Evolutionary conservation across 106 monocot genomes (phyloP), one percentile per base, ranked within the genome.

Genomic region (Iris macrosiphon): DNA sequence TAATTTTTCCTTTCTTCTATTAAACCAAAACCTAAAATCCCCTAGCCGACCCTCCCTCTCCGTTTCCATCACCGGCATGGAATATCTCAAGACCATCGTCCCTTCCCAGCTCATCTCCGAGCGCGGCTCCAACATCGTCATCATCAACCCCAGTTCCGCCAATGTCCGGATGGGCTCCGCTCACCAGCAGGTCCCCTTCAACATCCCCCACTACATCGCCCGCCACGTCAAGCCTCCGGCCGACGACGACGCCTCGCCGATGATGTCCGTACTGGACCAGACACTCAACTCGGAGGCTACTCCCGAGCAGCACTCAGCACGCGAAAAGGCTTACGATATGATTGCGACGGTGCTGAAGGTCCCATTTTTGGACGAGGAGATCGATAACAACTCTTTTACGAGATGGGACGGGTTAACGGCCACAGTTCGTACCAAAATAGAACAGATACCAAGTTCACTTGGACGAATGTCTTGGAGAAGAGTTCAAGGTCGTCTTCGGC

Each of bases 81-180:
- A 95, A 49, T 95, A 89, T 65, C 61, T 77, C 45, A 95, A 72
- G 57, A 79, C 62, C 31, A 72, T 82, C 27, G 75, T 80, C 10
- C 90, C 96, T 7, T 96, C 96, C 4, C 96, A 96, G 75, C 68
- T 86, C 33, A 83, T 86, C 32, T 75, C 72, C 34, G 90, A 98
- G 58, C 76, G 96, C 11, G 96, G 96, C 1, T 65, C 85, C 39
- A 80, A 87, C 45, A 66, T 98, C 0, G 78, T 96, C 49, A 77
- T 90, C 61, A 86, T 96, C 37, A 96, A 96, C 45, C 89, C 89
- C 74, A 90, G 96, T 54, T 98, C 90, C 26, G 83, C 80, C 20
- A 90, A 98, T 78, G 80, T 98, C 37, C 72, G 86, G 49, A 78
- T 98, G 15, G 96, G 96, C 14, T 73, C 90, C 49, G 96, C 96